Evolutionary conservation across 305 asterid genomes (phyloP), one percentile per base, ranked within the genome.

Genomic region (Striga hermonthica): DNA sequence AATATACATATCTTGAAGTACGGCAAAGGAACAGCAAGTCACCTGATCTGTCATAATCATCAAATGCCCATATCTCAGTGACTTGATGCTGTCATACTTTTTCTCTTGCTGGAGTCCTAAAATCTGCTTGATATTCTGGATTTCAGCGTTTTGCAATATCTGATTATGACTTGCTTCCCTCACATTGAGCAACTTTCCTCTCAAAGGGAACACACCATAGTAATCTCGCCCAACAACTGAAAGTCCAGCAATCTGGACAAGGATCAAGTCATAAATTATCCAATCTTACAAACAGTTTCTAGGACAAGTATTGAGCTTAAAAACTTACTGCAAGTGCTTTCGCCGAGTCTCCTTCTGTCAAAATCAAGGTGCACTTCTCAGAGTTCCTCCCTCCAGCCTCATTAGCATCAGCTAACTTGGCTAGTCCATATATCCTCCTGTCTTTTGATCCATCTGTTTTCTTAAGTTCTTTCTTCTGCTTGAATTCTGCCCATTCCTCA

Each of bases 31-130:
- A 50, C 39, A 61, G 66, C 54, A 67, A 54, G 56, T 56, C 10
- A 89, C 99, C 97, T 93, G 99, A 79, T 93, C 99, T 28, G 99
- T 93, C 99, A 93, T 90, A 78, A 93, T 88, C 99, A 93, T 93
- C 81, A 90, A 76, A 56, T 88, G 96, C 4, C 99, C 97, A 72
- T 93, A 93, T 87, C 97, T 77, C 60, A 93, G 84, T 48, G 96
- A 78, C 73, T 90, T 93, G 66, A 76, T 84, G 75, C 75, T 83
- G 4, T 84, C 91, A 66, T 93, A 93, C 62, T 76, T 83, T 76
- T 85, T 83, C 15, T 89, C 95, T 56, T 87, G 91, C 80, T 93
- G 95, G 37, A 93, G 97, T 62, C 97, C 99, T n/a, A 93, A 75
- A 76, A 93, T 90, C 73, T 88, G 85, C 82, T 90, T 93, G 79